A percentile compares a stretch with the other conserved stretches of the same genome.
These are phyloP conservation scores for Nemania sp. DNA, from an alignment of 2,329 filamentous ascomycete species.

Conservation along the genomic window DNA sequence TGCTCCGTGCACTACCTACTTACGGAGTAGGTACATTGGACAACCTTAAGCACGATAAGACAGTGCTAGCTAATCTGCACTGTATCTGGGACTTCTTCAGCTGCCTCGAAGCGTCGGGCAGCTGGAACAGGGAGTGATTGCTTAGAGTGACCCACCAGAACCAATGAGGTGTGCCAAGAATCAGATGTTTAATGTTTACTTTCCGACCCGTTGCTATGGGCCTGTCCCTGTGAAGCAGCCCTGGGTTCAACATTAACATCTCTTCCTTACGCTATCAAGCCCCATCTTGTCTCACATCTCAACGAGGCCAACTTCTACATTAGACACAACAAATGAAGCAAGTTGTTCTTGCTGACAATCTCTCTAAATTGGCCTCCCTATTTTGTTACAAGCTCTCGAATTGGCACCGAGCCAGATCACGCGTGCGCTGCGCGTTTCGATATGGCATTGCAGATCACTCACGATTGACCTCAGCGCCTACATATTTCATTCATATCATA, in stretches of 20 bases:
- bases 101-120: too few relatives aligned
- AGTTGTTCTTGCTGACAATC: background rate
- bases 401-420: constrained; percentile 5
- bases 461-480: too few relatives aligned
- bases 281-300: background rate
- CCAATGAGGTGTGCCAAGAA: constrained; percentile 27
- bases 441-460: constrained; percentile 36
- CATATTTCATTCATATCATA: background rate
- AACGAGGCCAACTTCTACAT: background rate
- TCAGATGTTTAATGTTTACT: constrained; percentile 28
- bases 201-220: constrained; percentile 32
- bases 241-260: constrained; percentile 29
- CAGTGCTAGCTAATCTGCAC: too few relatives aligned
- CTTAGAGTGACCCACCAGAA: too few relatives aligned
- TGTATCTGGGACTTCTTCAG: too few relatives aligned
- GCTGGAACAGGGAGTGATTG: background rate
- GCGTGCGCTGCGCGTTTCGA: constrained; percentile 24
- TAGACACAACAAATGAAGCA: background rate
- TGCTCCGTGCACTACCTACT: too few relatives aligned
- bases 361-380: background rate
- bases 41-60: too few relatives aligned
- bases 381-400: background rate
- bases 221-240: constrained; percentile 1
- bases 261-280: background rate
- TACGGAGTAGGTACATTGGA: too few relatives aligned